These are phyloP conservation scores for Yamadazyma diospyri DNA, from an alignment of 1,139 yeast species.

Conservation along the genomic window DNA sequence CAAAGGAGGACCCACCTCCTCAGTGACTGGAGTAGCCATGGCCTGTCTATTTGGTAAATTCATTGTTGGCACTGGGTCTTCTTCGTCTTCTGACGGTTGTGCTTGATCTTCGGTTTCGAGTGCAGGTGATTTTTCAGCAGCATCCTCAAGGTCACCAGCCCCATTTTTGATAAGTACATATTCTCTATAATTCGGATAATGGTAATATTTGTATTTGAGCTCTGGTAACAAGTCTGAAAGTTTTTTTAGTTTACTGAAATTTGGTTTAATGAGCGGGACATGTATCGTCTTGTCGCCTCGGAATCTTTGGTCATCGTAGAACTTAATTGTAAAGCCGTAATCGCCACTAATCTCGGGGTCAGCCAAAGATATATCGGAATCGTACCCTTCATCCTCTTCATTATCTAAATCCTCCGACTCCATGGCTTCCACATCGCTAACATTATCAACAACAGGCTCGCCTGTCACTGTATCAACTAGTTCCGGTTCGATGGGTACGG, in stretches of 20 bases:
- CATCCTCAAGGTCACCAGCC: not conserved
- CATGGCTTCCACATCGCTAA: not conserved
- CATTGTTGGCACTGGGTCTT: not conserved
- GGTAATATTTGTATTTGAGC: conserved; percentile 29
- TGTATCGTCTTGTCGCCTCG: conserved; percentile 13
- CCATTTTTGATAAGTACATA: not conserved
- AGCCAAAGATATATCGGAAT: conserved; percentile 50
- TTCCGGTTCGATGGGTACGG: not conserved
- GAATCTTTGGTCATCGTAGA: conserved; percentile 17
- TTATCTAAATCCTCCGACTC: conserved; percentile 1
- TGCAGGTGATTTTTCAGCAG: conserved; percentile 6
- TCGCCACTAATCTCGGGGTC: conserved; percentile 49
- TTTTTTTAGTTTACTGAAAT: conserved; percentile 22
- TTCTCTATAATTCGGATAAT: conserved; percentile 19
- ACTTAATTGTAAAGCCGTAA: conserved; percentile 49
- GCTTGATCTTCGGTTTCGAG: conserved; percentile 5
- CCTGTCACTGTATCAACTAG: not conserved
- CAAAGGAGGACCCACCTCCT: conserved; percentile 4
- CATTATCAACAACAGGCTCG: not conserved
- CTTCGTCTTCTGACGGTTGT: conserved; percentile 8
- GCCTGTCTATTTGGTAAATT: conserved; percentile 4
- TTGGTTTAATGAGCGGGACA: conserved; percentile 33
- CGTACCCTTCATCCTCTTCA: conserved; percentile 24
- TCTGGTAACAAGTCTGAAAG: conserved; percentile 29
- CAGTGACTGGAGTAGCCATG: conserved; percentile 7